Percentiles rank a stretch among this genome's conserved stretches.
These are phyloP conservation scores for Dactylis glomerata DNA, from an alignment of 176 grass and related monocot genomes.

Conservation along the genomic window DNA sequence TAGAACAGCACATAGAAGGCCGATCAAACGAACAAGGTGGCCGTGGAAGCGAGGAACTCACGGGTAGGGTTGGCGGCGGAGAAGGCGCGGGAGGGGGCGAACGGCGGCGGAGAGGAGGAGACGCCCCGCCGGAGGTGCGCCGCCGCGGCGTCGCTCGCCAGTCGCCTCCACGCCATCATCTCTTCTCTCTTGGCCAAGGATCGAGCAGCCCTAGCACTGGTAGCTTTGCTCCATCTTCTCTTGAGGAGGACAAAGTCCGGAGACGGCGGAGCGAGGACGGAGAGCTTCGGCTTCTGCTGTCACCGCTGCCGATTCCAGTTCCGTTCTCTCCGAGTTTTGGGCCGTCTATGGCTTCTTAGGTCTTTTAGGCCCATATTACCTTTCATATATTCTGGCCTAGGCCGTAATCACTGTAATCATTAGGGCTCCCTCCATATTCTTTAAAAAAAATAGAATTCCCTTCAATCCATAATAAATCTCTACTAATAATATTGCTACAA, in stretches of 20 bases:
- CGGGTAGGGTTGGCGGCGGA: background rate
- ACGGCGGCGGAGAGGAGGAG: background rate
- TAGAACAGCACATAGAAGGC: background rate
- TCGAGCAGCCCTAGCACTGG: background rate
- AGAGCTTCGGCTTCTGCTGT: background rate
- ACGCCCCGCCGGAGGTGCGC: constrained; percentile 10
- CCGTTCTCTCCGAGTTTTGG: background rate
- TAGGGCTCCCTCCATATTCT: no score
- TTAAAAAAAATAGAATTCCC: no score
- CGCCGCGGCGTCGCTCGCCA: background rate
- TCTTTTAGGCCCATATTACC: no score
- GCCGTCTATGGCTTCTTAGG: no score
- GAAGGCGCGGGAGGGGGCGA: constrained; percentile 1
- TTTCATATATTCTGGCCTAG: no score
- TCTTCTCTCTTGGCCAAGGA: background rate
- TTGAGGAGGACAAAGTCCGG: background rate
- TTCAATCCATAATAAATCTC: no score
- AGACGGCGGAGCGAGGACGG: background rate
- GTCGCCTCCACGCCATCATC: constrained; percentile 40
- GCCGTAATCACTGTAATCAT: no score
- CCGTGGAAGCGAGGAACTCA: background rate
- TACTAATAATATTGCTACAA: no score
- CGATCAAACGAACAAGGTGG: background rate
- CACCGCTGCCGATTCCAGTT: background rate
- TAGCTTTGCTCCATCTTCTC: background rate